Conservation (phyloP, 768 basidiomycete species). For the Podaxis sp. region DNA sequence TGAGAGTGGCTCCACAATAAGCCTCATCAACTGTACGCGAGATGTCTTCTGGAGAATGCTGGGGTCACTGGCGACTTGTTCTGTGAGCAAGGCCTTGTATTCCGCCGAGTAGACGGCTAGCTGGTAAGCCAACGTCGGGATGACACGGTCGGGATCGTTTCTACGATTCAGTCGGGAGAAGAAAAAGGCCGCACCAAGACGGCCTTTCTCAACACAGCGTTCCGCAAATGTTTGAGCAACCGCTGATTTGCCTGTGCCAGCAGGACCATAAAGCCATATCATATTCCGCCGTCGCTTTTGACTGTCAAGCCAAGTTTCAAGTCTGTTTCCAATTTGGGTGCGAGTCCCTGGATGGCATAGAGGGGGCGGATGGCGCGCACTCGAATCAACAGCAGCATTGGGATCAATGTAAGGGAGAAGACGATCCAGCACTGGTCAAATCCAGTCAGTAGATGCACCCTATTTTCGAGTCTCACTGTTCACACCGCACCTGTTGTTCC, state of each 20-base stretch:
- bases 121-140: too few relatives aligned
- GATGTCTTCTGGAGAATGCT: too few relatives aligned
- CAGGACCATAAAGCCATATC: not conserved
- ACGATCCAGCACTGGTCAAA: not conserved
- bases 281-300: not conserved
- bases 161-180: not conserved
- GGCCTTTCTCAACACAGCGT: not conserved
- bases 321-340: not conserved
- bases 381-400: not conserved
- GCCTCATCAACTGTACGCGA: too few relatives aligned
- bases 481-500: too few relatives aligned
- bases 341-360: not conserved
- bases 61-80: too few relatives aligned
- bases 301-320: not conserved
- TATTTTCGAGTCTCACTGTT: too few relatives aligned
- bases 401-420: not conserved
- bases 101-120: too few relatives aligned
- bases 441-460: not conserved
- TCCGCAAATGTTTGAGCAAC: not conserved
- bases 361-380: not conserved
- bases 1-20: too few relatives aligned
- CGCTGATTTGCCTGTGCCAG: not conserved
- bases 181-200: not conserved
- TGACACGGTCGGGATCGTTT: conserved; percentile 18
- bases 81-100: too few relatives aligned